A percentile compares a stretch with the other conserved stretches of the same genome.
phyloP scores from a whole-genome alignment of 1,284 basidiomycete species.

The Naganishia sp. region DNA sequence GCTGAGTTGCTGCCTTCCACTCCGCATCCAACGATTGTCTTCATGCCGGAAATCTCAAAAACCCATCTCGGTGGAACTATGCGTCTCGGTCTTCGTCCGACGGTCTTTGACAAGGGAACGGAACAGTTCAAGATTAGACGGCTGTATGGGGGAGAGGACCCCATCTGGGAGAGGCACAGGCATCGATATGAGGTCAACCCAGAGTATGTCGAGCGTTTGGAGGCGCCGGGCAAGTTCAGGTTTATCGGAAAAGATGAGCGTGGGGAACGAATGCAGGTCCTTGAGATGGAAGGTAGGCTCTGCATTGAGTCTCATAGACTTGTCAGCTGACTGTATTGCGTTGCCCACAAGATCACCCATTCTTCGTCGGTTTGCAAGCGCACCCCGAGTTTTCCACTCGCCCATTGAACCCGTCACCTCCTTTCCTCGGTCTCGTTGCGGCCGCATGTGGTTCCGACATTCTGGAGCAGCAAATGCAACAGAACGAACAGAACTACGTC shows the following conservation, averaged over 20 bases:
- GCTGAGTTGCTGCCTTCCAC: conserved; percentile 70
- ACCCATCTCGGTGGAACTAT: conserved; percentile 99
- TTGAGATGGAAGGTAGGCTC: conserved; percentile 75
- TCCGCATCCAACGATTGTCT: conserved; percentile 78
- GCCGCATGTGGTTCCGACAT: conserved; percentile 69
- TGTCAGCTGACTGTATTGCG: conserved; percentile 4
- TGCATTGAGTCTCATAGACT: neutral
- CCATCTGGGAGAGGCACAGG: conserved; percentile 95
- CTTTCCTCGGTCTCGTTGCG: conserved; percentile 94
- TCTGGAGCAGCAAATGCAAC: conserved; percentile 72
- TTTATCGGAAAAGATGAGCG: conserved; percentile 94
- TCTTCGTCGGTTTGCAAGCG: conserved; percentile 91
- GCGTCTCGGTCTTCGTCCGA: conserved; percentile 92
- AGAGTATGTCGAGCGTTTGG: conserved; percentile 72
- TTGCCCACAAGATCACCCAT: conserved; percentile 74
- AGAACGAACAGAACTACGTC: conserved; percentile 61
- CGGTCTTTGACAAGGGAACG: conserved; percentile 71
- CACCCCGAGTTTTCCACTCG: conserved; percentile 99
- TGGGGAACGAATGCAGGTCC: conserved; percentile 95
- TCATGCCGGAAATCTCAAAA: conserved; percentile 98
- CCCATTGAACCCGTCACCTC: conserved; percentile 96
- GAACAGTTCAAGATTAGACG: conserved; percentile 69
- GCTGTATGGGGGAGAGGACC: conserved; percentile 80
- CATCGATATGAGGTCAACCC: conserved; percentile 99
- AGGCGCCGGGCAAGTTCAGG: conserved; percentile 66